Evolutionary conservation across 345 rosid species (phyloP).

Genomic region (Brassica rapa): DNA sequence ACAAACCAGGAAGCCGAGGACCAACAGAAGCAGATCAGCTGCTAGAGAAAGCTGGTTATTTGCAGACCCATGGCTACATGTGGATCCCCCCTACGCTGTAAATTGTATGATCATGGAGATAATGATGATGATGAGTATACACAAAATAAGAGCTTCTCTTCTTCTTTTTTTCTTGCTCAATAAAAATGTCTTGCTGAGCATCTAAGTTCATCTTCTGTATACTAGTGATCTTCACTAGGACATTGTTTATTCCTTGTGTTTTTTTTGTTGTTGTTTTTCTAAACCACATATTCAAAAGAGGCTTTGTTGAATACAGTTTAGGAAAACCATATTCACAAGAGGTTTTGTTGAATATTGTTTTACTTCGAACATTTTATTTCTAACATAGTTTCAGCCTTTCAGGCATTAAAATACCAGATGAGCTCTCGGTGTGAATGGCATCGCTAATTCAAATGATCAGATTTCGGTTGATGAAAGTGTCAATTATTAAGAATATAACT

Average conservation of each 20-base stretch:
- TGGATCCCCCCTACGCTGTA: conserved; percentile 96
- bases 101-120: conserved; percentile 7
- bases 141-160: conserved; percentile 20
- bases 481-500: too few species aligned
- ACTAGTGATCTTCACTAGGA: conserved; percentile 33
- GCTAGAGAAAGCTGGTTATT: conserved; percentile 70
- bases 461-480: too few species aligned
- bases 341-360: too few species aligned
- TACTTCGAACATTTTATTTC: too few species aligned
- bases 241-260: not conserved
- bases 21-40: conserved; percentile 91
- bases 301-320: not conserved
- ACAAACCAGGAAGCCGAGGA: conserved; percentile 89
- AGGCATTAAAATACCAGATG: too few species aligned
- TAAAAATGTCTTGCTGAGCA: conserved; percentile 11
- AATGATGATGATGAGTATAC: not conserved
- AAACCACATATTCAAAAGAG: not conserved
- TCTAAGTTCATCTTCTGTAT: conserved; percentile 20
- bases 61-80: conserved; percentile 93
- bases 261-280: not conserved
- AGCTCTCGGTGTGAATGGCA: too few species aligned
- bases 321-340: not conserved
- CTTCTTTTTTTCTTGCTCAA: conserved; percentile 14
- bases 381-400: too few species aligned
- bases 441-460: too few species aligned